Conservation (phyloP, 257 asterid species). For the Verbascum thapsus region DNA sequence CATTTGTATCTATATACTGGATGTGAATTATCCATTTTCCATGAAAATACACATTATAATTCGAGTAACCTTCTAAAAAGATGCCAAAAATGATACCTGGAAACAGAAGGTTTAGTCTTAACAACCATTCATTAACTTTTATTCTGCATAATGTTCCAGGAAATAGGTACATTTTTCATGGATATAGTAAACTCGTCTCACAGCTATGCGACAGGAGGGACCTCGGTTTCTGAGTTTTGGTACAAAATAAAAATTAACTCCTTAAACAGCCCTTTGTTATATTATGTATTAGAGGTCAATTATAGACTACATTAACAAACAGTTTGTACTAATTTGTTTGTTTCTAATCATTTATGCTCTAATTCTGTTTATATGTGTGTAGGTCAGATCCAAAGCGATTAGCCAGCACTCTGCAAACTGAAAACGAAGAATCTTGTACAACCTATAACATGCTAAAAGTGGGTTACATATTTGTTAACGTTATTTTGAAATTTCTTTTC, state of each 20-base stretch:
- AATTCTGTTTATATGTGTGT: conserved; percentile 22
- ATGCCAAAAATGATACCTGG: too few species aligned
- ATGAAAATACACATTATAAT: neutral
- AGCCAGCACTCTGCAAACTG: conserved; percentile 63
- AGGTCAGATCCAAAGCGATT: conserved; percentile 87
- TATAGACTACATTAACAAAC: neutral
- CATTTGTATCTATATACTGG: neutral
- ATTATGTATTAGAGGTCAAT: neutral
- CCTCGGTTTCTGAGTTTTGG: conserved; percentile 83
- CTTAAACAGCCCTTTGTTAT: neutral
- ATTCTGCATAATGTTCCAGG: conserved; percentile 47
- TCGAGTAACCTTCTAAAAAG: conserved; percentile 3
- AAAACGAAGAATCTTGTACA: conserved; percentile 88
- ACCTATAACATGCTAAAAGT: conserved; percentile 99
- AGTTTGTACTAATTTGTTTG: neutral
- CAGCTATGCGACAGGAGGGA: conserved; percentile 94
- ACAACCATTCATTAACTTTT: conserved; percentile 2
- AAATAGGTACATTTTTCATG: conserved; percentile 76
- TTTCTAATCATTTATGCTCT: conserved; percentile 18
- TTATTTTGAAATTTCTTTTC: neutral
- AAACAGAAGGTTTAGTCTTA: too few species aligned
- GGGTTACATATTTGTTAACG: conserved; percentile 10
- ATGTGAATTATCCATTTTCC: neutral
- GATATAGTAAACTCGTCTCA: conserved; percentile 83
- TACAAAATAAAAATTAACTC: conserved; percentile 27